phyloP scores from a whole-genome alignment of 768 basidiomycete species.

The Leucocoprinus sp. region DNA sequence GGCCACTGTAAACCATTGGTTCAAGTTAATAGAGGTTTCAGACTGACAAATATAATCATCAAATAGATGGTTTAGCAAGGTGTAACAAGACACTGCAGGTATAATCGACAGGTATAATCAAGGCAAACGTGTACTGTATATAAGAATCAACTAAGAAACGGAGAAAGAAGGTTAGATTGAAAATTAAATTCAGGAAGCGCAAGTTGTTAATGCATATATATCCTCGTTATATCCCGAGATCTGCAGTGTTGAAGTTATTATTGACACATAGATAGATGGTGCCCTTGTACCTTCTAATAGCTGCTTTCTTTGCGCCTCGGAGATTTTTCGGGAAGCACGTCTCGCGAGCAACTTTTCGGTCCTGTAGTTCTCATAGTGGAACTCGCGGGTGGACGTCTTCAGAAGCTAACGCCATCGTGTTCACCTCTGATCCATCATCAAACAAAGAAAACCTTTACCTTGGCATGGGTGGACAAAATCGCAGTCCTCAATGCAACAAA shows the following conservation, averaged over 20 bases:
- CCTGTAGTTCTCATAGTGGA: conserved; percentile 88
- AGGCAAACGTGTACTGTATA: conserved; percentile 14
- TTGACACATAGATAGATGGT: background rate
- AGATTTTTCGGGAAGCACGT: conserved; percentile 73
- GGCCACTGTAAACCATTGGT: no score
- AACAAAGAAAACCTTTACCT: conserved; percentile 38
- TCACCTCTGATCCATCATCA: background rate
- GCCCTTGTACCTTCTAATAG: conserved; percentile 57
- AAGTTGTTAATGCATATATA: background rate
- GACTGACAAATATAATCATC: no score
- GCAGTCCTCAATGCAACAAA: conserved; percentile 80
- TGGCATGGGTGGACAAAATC: conserved; percentile 78
- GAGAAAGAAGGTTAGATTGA: conserved; percentile 15
- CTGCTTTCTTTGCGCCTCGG: conserved; percentile 63
- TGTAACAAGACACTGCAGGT: no score
- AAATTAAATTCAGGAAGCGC: conserved; percentile 10
- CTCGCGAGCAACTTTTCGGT: conserved; percentile 86
- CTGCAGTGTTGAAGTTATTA: conserved; percentile 6
- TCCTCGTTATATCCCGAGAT: conserved; percentile 15
- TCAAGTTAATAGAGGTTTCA: no score
- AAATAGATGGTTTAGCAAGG: background rate
- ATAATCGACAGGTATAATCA: conserved; percentile 17
- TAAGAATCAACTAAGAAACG: conserved; percentile 5
- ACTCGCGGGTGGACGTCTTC: conserved; percentile 78
- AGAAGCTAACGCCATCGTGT: conserved; percentile 46